A percentile compares a stretch with the other conserved stretches of the same genome.
phyloP scores from a whole-genome alignment of 768 basidiomycete genomes.

The Termitomyces sp. region DNA sequence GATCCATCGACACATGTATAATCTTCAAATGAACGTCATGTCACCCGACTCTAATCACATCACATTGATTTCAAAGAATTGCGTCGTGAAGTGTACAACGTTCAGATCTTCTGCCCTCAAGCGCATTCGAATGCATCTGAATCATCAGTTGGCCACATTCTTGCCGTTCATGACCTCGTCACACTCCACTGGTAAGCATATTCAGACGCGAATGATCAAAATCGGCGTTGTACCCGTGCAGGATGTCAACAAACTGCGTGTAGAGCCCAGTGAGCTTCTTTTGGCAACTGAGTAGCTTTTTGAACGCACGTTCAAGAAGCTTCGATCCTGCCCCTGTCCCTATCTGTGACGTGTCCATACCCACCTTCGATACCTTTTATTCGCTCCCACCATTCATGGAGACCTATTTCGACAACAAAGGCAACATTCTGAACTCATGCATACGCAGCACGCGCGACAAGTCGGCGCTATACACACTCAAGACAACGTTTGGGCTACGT shows the following conservation, averaged over 20 bases:
- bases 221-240: not conserved
- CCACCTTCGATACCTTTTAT: not conserved
- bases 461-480: constrained; percentile 36
- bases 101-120: not conserved
- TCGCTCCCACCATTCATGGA: constrained; percentile 30
- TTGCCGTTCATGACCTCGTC: constrained; percentile 1
- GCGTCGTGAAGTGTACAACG: not conserved
- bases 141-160: not conserved
- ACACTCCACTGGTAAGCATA: not conserved
- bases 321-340: not conserved
- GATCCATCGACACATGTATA: constrained; percentile 5
- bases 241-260: not conserved
- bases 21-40: not conserved
- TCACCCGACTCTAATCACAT: not conserved
- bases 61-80: not conserved
- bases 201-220: not conserved
- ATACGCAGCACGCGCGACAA: constrained; percentile 38
- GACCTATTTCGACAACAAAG: constrained; percentile 45
- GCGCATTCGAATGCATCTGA: not conserved
- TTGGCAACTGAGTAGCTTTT: not conserved
- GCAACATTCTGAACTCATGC: constrained; percentile 39
- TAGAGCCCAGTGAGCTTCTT: not conserved
- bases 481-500: constrained; percentile 36
- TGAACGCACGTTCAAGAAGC: constrained; percentile 2
- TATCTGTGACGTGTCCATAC: constrained; percentile 1